phyloP scores from a whole-genome alignment of 2,329 filamentous ascomycete genomes.

The Niveomyces coronatus region DNA sequence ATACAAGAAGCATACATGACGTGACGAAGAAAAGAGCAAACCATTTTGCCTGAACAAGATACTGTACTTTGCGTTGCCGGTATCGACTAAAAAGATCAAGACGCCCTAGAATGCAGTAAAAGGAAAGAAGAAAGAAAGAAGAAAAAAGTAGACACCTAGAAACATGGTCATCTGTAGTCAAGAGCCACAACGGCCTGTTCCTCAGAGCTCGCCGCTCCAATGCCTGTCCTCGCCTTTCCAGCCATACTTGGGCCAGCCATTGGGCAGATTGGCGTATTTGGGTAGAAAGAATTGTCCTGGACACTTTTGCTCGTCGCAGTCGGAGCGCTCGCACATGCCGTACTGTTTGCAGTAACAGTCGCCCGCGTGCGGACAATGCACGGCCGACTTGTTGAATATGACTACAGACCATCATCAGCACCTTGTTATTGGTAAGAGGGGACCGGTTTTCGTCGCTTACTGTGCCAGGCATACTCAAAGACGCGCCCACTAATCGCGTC shows the following conservation, averaged over 20 bases:
- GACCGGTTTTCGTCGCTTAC: too few species aligned
- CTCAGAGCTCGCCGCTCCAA: conserved; percentile 7
- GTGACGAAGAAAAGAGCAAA: too few species aligned
- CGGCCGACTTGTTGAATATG: conserved; percentile 45
- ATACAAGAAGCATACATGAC: too few species aligned
- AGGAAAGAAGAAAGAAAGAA: too few species aligned
- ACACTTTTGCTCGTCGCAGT: conserved; percentile 37
- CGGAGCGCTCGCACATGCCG: conserved; percentile 41
- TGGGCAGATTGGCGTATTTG: conserved; percentile 43
- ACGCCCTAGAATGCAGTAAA: too few species aligned
- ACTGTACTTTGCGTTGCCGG: too few species aligned
- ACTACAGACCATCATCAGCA: too few species aligned
- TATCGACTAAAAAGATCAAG: too few species aligned
- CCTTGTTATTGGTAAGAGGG: too few species aligned
- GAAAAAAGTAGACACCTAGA: background rate
- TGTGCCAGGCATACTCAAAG: conserved; percentile 57
- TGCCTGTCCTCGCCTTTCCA: conserved; percentile 31
- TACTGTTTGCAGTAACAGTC: conserved; percentile 60
- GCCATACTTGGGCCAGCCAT: conserved; percentile 50
- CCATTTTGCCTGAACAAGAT: too few species aligned
- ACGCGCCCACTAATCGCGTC: conserved; percentile 48
- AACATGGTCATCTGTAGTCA: background rate
- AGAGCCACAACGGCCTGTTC: background rate
- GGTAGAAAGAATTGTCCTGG: conserved; percentile 49
- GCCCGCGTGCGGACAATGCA: conserved; percentile 50